phyloP scores from a whole-genome alignment of 805 yeast genomes.

The Wickerhamomyces bovis region DNA sequence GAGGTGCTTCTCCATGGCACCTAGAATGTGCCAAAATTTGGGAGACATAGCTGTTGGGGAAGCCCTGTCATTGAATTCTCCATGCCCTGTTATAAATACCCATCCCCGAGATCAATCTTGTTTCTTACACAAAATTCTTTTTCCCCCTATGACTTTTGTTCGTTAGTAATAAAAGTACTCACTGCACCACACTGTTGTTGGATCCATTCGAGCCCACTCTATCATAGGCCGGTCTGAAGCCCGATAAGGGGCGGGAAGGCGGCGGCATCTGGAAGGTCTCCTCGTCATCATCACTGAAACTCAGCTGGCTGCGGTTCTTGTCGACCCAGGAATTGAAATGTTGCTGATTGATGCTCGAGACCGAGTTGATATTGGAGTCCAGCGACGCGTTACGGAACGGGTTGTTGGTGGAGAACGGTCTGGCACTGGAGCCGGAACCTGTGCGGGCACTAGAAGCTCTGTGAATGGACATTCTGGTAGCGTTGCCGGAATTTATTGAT shows the following conservation, averaged over 20 bases:
- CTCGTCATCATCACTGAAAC: slow-evolving; percentile 38
- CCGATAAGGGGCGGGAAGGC: slow-evolving; percentile 1
- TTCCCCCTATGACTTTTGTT: neutral
- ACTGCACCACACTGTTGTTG: slow-evolving; percentile 4
- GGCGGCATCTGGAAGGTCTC: slow-evolving; percentile 23
- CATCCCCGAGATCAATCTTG: neutral
- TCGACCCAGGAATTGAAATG: slow-evolving; percentile 58
- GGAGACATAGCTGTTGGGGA: no score
- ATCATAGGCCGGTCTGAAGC: slow-evolving; percentile 13
- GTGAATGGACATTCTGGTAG: slow-evolving; percentile 12
- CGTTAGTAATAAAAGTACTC: slow-evolving; percentile 4
- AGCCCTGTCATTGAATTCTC: neutral
- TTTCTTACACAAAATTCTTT: neutral
- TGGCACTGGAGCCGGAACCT: slow-evolving; percentile 5
- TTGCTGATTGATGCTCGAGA: slow-evolving; percentile 22
- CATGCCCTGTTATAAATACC: neutral
- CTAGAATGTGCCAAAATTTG: neutral
- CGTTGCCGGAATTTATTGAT: no score
- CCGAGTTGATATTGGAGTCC: slow-evolving; percentile 26
- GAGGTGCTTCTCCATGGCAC: no score
- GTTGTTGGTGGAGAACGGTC: slow-evolving; percentile 56
- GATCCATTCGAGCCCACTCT: slow-evolving; percentile 16
- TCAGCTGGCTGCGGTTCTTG: slow-evolving; percentile 32
- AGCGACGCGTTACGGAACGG: slow-evolving; percentile 56
- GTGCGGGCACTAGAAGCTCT: slow-evolving; percentile 12